A percentile compares a stretch with the other conserved stretches of the same genome.
phyloP scores from a whole-genome alignment of 2,329 filamentous ascomycete genomes.

The Alternaria arborescens region DNA sequence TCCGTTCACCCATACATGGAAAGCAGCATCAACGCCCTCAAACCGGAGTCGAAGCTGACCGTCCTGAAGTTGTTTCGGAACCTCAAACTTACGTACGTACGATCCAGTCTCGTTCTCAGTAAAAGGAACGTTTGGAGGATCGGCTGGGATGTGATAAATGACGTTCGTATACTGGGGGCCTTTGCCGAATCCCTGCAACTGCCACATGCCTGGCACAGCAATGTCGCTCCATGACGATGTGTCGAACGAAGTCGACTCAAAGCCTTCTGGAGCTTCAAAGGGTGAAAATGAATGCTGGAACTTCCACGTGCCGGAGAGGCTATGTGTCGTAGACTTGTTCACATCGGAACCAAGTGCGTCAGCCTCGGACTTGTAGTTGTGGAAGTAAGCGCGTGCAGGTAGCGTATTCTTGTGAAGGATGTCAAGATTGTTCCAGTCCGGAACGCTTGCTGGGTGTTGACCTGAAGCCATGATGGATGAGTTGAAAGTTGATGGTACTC shows the following conservation, averaged over 20 bases:
- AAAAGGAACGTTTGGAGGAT: slow-evolving; percentile 68
- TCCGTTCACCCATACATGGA: slow-evolving; percentile 74
- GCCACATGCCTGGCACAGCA: slow-evolving; percentile 73
- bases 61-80: slow-evolving; percentile 61
- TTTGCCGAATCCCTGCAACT: slow-evolving; percentile 71
- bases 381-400: slow-evolving; percentile 65
- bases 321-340: slow-evolving; percentile 43
- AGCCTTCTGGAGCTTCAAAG: slow-evolving; percentile 48
- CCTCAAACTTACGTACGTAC: slow-evolving; percentile 65
- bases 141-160: slow-evolving; percentile 70
- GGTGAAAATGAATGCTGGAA: slow-evolving; percentile 51
- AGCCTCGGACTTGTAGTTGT: slow-evolving; percentile 59
- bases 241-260: slow-evolving; percentile 46
- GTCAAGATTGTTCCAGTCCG: slow-evolving; percentile 69
- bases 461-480: slow-evolving; percentile 31
- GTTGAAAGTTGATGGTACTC: slow-evolving; percentile 7
- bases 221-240: slow-evolving; percentile 61
- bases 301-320: slow-evolving; percentile 50
- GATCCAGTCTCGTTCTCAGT: slow-evolving; percentile 71
- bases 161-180: slow-evolving; percentile 74
- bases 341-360: slow-evolving; percentile 58
- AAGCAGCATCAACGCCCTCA: slow-evolving; percentile 76
- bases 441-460: slow-evolving; percentile 40
- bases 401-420: slow-evolving; percentile 69
- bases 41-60: slow-evolving; percentile 70